Percentiles rank a stretch among this genome's conserved stretches.
Conservation (phyloP, 306 rosid genomes). For the Quercus ilex region DNA sequence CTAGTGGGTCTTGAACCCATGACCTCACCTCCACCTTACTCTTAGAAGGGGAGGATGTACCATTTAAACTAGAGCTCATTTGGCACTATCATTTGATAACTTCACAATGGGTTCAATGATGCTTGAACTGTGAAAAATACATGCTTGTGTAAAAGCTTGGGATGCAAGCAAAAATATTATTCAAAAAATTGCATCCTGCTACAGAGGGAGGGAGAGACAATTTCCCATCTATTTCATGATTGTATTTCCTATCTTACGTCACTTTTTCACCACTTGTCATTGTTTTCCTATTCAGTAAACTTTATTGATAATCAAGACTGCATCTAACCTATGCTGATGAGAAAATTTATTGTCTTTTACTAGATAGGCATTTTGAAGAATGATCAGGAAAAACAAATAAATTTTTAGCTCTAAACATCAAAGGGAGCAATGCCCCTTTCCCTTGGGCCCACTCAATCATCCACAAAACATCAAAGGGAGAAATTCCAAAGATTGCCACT, state of each 20-base stretch:
- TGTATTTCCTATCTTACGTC: neutral
- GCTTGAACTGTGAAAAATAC: neutral
- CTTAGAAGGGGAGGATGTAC: too few relatives aligned
- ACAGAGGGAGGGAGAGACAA: neutral
- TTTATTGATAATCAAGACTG: neutral
- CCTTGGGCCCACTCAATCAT: neutral
- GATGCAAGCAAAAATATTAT: neutral
- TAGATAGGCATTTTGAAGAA: neutral
- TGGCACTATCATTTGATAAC: neutral
- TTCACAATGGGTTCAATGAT: neutral
- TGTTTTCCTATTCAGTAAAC: neutral
- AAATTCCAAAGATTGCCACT: neutral
- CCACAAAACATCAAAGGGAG: neutral
- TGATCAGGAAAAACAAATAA: neutral
- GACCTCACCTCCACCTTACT: too few relatives aligned
- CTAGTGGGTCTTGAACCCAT: too few relatives aligned
- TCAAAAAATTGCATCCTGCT: neutral
- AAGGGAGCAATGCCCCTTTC: neutral
- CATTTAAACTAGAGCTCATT: too few relatives aligned
- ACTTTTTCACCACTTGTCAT: neutral
- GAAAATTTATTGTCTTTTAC: neutral
- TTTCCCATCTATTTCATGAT: neutral
- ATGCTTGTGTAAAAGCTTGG: neutral
- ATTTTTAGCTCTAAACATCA: neutral
- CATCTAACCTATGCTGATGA: neutral